Base-by-base conservation (phyloP, 305 asterid species). In the Rubia tinctorum region DNA sequence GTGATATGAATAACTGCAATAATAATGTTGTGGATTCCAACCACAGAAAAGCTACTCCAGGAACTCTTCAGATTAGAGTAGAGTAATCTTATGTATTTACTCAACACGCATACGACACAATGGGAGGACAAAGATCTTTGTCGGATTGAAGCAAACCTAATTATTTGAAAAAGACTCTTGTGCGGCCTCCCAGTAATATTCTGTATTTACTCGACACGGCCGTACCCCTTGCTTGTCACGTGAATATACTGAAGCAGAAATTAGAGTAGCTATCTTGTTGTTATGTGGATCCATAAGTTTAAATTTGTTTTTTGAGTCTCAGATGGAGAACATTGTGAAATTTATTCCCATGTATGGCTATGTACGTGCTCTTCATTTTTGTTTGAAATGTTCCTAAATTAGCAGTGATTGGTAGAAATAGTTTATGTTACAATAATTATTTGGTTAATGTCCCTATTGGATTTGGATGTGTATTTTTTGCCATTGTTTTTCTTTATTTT, bases 391-490 rank as follows among this genome's bases (percentile, higher is more conserved):
- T 53, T 25, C 14, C 75, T 82, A 95, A 98, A 89, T 80, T 87
- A 83, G 86, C 92, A 13, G 80, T 95, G 77, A 85, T 95, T 81
- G 76, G 18, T 66, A 66, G 53, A 51, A 44, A 17, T 69, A 20
- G 45, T 18, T 23, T 27, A 47, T 14, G 5, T 4, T 51, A 18
- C 56, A 49, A 22, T 66, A 42, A 18, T 66, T 37, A 42, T n/a
- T 43, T 40, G 56, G 8, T n/a, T 91, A 43, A 69, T 92, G 71
- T 91, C 98, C 43, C 58, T 95, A 78, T 75, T 92, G 5, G 99
- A 98, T 67, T 96, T 95, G 53, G 96, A 98, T 95, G 87, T 51
- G 97, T 75, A 61, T 7, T 23, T 22, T 63, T 61, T 22, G 49
- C 56, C 66, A 7, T 49, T 14, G 15, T 61, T 59, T 44, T 65